Evolutionary conservation across 371 early-diverging fungal genomes (phyloP), one percentile per base, ranked within the genome.

Genomic region (Furculomyces boomerangus): DNA sequence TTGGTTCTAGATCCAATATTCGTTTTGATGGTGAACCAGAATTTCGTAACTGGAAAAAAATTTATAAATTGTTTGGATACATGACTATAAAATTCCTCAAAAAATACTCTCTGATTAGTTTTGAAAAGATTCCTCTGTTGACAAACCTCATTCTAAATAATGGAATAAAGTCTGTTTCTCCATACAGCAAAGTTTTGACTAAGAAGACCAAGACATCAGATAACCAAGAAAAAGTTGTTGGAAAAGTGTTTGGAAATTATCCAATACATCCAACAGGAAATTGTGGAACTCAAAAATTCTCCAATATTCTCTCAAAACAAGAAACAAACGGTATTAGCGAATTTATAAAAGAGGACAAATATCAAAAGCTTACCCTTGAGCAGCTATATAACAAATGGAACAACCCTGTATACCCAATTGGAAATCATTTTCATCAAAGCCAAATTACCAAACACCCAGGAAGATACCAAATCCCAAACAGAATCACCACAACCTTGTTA

Each of bases 71-170:
- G 25, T 2, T 51, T 14, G 32, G 52, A 2, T 32, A 30, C 14
- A 30, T 51, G 37, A 31, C 31, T 35, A n/a, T 51, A 7, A 51
- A 51, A 37, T 51, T 51, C 24, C 39, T 51, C 26, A 51, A 51
- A 26, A 51, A 32, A 30, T 32, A 35, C 37, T 31, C 29, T 3
- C 27, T 49, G 5, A 49, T 49, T 3, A 32, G 31, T 35, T 35
- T 18, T 30, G 7, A 3, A 32, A 25, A 32, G 14, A 25, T 51
- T 10, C 35, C 52, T 5, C 30, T 20, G 2, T 20, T 51, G 30
- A 22, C 22, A 16, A 16, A 8, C 22, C 10, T 5, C 43, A n/a
- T 43, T 20, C 3, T 5, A 5, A 13, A 20, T 20, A 20, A 10
- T 20, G 43, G 22, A 13, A 5, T 22, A 10, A 5, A 20, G 20